Percentiles rank a stretch among this genome's conserved stretches.
Conservation (phyloP, 495 filamentous ascomycete species). For the Penicillium antarcticum region DNA sequence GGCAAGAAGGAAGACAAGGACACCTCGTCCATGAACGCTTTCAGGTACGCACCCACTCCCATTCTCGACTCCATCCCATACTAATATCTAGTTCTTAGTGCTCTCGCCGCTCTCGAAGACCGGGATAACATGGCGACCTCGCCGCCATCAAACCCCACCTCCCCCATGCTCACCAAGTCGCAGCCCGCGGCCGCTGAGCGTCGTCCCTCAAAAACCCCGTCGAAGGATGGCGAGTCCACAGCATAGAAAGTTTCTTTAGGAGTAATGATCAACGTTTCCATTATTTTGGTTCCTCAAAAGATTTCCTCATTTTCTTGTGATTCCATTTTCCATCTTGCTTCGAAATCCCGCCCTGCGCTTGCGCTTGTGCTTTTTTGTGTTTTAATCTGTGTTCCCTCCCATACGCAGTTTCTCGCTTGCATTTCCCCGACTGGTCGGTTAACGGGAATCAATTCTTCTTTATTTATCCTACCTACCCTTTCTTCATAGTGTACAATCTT, state of each 20-base stretch:
- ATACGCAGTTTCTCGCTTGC: constrained; percentile 16
- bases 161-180: constrained; percentile 53
- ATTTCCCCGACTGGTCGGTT: constrained; percentile 34
- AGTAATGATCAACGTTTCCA: constrained; percentile 46
- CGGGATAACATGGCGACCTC: constrained; percentile 56
- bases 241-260: constrained; percentile 41
- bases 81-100: constrained; percentile 39
- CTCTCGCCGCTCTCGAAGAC: constrained; percentile 55
- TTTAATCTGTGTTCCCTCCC: constrained; percentile 21
- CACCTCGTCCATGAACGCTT: constrained; percentile 75
- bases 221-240: constrained; percentile 43
- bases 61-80: background rate
- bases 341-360: constrained; percentile 13
- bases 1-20: constrained; percentile 65
- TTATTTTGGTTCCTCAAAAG: constrained; percentile 37
- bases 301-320: constrained; percentile 26
- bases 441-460: constrained; percentile 12
- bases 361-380: constrained; percentile 7
- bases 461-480: background rate
- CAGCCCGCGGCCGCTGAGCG: constrained; percentile 44
- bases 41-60: constrained; percentile 59
- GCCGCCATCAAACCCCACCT: constrained; percentile 56
- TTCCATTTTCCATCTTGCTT: constrained; percentile 19
- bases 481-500: constrained; percentile 38
- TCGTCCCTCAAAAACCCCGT: constrained; percentile 48